Conservation (phyloP, 805 yeast species). For the Zygotorulaspora sp. region DNA sequence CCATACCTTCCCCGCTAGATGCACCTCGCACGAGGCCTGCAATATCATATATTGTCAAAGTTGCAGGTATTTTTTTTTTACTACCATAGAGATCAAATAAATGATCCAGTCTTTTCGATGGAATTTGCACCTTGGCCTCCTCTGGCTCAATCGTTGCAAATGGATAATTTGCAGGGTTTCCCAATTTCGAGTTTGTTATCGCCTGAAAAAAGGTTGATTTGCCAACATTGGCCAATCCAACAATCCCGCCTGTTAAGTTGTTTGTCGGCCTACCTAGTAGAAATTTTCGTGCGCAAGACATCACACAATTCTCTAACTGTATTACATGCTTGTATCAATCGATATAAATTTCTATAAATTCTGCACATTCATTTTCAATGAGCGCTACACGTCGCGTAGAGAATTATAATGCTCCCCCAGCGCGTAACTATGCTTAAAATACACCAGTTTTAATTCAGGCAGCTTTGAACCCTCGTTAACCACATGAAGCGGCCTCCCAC, state of each 20-base stretch:
- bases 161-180: slow-evolving; percentile 97
- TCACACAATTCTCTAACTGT: too few species aligned
- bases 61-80: slow-evolving; percentile 61
- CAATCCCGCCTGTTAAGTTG: slow-evolving; percentile 77
- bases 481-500: slow-evolving; percentile 63
- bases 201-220: slow-evolving; percentile 98
- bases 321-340: too few species aligned
- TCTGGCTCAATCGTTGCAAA: slow-evolving; percentile 87
- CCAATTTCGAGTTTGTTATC: slow-evolving; percentile 85
- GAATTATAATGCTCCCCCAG: slow-evolving; percentile 96
- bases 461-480: slow-evolving; percentile 56
- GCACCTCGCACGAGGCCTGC: slow-evolving; percentile 84
- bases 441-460: slow-evolving; percentile 65
- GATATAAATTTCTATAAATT: too few species aligned
- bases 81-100: slow-evolving; percentile 55
- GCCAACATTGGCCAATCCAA: slow-evolving; percentile 92
- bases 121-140: slow-evolving; percentile 69
- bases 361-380: too few species aligned
- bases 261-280: slow-evolving; percentile 76
- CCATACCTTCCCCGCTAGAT: slow-evolving; percentile 77
- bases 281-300: too few species aligned
- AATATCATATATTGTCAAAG: slow-evolving; percentile 67
- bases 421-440: slow-evolving; percentile 79
- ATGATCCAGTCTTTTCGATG: slow-evolving; percentile 55
- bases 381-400: slow-evolving; percentile 44